Conservation (phyloP, 1,284 basidiomycete species). For the Grifola frondosa region DNA sequence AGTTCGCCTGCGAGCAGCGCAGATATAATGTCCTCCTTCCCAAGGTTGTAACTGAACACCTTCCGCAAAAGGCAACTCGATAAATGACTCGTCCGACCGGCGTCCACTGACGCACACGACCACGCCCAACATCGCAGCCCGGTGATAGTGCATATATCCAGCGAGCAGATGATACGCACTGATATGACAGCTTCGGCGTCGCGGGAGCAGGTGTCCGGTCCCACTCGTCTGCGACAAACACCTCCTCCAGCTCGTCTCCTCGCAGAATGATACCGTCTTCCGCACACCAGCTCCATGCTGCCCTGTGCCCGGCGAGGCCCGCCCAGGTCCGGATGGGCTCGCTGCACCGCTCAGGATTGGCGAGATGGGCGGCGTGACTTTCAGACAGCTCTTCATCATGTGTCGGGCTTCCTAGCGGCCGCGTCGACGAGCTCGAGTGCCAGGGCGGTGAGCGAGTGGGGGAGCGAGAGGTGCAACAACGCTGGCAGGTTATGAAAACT, state of each 20-base stretch:
- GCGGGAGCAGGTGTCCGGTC: constrained; percentile 48
- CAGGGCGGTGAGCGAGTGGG: background rate
- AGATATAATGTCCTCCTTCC: too few relatives aligned
- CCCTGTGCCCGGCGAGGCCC: constrained; percentile 21
- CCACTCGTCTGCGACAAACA: constrained; percentile 68
- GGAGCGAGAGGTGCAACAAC: background rate
- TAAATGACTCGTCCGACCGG: too few relatives aligned
- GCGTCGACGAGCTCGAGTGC: background rate
- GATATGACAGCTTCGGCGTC: constrained; percentile 36
- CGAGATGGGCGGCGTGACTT: constrained; percentile 31
- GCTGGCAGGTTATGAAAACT: constrained; percentile 16
- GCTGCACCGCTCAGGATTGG: constrained; percentile 26
- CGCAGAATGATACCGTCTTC: constrained; percentile 60
- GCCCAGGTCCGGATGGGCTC: constrained; percentile 21
- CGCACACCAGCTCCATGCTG: constrained; percentile 19
- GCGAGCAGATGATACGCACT: constrained; percentile 28
- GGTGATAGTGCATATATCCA: too few relatives aligned
- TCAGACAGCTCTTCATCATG: constrained; percentile 48
- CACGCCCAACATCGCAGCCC: too few relatives aligned
- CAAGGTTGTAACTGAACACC: too few relatives aligned
- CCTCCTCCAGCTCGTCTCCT: constrained; percentile 43
- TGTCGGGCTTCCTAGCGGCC: background rate
- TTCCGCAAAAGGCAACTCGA: too few relatives aligned
- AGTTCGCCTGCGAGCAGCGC: too few relatives aligned
- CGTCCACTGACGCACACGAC: too few relatives aligned